phyloP scores from a whole-genome alignment of 2,329 filamentous ascomycete species.

The Epichloe baconii region DNA sequence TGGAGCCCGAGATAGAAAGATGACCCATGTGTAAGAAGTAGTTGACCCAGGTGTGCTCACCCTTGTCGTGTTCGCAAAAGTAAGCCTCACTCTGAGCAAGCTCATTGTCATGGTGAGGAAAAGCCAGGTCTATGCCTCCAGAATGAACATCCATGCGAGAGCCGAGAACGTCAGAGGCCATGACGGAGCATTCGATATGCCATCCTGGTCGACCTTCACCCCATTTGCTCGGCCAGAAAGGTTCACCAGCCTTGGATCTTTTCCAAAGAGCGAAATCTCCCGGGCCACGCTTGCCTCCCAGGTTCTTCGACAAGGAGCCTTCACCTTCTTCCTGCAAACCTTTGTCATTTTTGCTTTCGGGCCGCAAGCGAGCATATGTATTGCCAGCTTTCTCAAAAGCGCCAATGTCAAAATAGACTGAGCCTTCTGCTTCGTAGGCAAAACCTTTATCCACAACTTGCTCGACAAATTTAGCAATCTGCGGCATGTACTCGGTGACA shows the following conservation, averaged over 20 bases:
- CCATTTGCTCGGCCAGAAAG: conserved; percentile 81
- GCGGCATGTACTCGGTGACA: conserved; percentile 83
- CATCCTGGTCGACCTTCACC: conserved; percentile 80
- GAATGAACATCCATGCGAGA: conserved; percentile 84
- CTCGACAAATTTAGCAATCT: conserved; percentile 78
- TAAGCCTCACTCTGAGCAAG: conserved; percentile 84
- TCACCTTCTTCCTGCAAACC: conserved; percentile 80
- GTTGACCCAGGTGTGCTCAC: conserved; percentile 70
- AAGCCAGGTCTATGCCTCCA: conserved; percentile 80
- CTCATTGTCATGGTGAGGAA: conserved; percentile 90
- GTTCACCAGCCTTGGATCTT: conserved; percentile 80
- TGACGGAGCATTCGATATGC: conserved; percentile 95
- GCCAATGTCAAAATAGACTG: conserved; percentile 86
- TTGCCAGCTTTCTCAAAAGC: conserved; percentile 78
- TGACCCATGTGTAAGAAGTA: conserved; percentile 97
- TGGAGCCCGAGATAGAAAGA: conserved; percentile 68
- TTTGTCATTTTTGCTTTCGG: conserved; percentile 74
- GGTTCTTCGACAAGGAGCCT: conserved; percentile 56
- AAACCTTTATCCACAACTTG: conserved; percentile 75
- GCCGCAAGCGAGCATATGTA: conserved; percentile 72
- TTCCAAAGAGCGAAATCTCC: conserved; percentile 95
- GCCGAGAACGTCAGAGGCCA: conserved; percentile 84
- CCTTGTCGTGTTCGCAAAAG: conserved; percentile 42
- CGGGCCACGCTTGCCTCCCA: conserved; percentile 55
- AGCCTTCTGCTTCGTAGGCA: conserved; percentile 70